Conservation (phyloP, 495 filamentous ascomycete species). For the Penicillium lagena region DNA sequence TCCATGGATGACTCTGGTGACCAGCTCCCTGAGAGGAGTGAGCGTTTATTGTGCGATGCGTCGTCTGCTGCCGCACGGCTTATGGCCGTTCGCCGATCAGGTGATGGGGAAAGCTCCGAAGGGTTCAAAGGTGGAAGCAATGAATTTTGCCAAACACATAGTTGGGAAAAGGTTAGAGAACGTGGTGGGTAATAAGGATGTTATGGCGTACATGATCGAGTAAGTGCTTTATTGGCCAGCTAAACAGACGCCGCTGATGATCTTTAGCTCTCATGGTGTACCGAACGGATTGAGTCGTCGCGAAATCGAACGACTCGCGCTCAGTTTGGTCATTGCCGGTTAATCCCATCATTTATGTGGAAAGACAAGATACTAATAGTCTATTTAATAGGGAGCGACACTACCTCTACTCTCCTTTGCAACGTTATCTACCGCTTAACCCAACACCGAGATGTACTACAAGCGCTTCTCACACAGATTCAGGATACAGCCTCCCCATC, state of each 20-base stretch:
- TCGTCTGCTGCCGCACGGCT: not conserved
- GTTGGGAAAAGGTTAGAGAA: not conserved
- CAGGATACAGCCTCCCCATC: constrained; percentile 3
- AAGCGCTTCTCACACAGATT: not conserved
- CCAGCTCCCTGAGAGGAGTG: not conserved
- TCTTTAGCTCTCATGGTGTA: not conserved
- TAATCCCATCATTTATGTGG: not conserved
- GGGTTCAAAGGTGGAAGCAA: not conserved
- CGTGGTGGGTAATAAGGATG: not conserved
- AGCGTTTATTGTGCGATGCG: not conserved
- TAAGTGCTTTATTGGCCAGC: not conserved
- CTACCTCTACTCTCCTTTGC: not conserved
- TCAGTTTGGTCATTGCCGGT: not conserved
- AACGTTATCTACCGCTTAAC: not conserved
- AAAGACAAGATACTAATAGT: too few relatives aligned
- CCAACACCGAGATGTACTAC: not conserved
- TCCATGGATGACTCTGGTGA: not conserved
- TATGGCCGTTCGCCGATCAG: not conserved
- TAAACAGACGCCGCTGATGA: too few relatives aligned
- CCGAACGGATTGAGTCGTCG: not conserved
- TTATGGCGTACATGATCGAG: not conserved
- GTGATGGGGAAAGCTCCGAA: not conserved
- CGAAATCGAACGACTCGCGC: not conserved
- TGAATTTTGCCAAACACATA: not conserved
- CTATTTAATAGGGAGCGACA: not conserved